Base-by-base conservation (phyloP, 2,329 filamentous ascomycete species). In the Aureobasidium sp. region DNA sequence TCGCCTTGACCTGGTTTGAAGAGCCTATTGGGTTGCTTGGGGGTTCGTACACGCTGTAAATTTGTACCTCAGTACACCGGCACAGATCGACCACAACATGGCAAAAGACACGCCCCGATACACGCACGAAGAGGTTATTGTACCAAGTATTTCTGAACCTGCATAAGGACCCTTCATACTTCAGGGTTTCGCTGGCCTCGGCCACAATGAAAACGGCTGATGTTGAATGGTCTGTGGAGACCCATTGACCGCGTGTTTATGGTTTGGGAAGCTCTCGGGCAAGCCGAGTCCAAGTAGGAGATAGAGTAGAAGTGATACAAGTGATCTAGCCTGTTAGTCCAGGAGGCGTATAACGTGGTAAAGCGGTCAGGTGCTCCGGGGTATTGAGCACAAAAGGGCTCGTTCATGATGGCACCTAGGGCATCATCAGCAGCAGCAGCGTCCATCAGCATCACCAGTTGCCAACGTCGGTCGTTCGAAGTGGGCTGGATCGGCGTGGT, bases 131-230 rank as follows among this genome's bases (percentile, higher is more conserved):
- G 32, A 27, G 21, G 54, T 42, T 21, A 21, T 21, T 21, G 21
- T 6, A 34, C n/a, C 44, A 59, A 50, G 57, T 49, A 50, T 32
- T 13, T 34, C 21, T 59, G 45, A 34, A 59, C 57, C 57, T 59
- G 57, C 57, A 59, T 59, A 27, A 59, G 27, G 36, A 50, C 45
- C 45, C 34, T 50, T 21, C 21, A 21, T 21, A 21, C 21, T 21
- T 50, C 57, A 59, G 45, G 36, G 45, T 50, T 59, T 59, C 21
- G 53, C 53, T 57, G 54, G 54, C 41, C 54, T 45, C 41, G 34
- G 27, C 42, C 42, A 44, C 41, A 39, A 48, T 36, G 34, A 21
- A 10, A 58, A 58, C 54, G 54, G 42, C 29, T 48, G 32, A 48
- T 34, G n/a, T 37, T 6, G 32, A 29, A 30, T 29, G 42, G 54